phyloP scores from a whole-genome alignment of 495 filamentous ascomycete genomes.

The Penicillium crystallinum region DNA sequence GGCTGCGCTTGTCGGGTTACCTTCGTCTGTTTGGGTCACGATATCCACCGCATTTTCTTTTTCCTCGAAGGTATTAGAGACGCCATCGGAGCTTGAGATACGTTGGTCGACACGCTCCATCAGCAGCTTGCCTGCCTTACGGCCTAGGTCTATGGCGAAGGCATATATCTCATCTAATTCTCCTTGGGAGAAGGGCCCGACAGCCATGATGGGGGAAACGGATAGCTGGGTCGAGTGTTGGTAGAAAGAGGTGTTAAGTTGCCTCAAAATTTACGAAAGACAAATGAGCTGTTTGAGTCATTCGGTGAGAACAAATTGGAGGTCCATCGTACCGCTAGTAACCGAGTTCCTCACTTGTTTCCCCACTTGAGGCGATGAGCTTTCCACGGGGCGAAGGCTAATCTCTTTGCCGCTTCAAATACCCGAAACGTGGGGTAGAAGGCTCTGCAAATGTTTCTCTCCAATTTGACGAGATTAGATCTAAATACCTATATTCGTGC shows the following conservation, averaged over 20 bases:
- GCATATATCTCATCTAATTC: slow-evolving; percentile 57
- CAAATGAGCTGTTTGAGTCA: slow-evolving; percentile 11
- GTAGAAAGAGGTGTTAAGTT: not conserved
- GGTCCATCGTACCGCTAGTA: not conserved
- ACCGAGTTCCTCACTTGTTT: not conserved
- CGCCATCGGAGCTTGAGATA: slow-evolving; percentile 21
- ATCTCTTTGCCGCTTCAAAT: too few relatives aligned
- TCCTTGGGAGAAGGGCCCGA: slow-evolving; percentile 23
- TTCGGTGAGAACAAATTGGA: slow-evolving; percentile 10
- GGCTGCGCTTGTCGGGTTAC: slow-evolving; percentile 24
- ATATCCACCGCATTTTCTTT: slow-evolving; percentile 69
- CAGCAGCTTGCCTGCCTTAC: slow-evolving; percentile 56
- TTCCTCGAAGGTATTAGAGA: slow-evolving; percentile 30
- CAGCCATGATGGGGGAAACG: slow-evolving; percentile 11
- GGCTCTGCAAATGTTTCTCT: too few relatives aligned
- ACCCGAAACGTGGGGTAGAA: too few relatives aligned
- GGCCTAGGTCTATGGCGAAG: slow-evolving; percentile 60
- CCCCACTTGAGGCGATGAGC: not conserved
- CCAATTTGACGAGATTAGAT: too few relatives aligned
- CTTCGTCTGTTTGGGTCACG: slow-evolving; percentile 66
- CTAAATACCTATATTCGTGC: too few relatives aligned
- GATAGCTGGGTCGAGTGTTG: not conserved
- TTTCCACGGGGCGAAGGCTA: not conserved
- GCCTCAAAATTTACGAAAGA: not conserved
- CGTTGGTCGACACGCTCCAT: slow-evolving; percentile 47